Base-by-base conservation (phyloP, 495 filamentous ascomycete genomes). In the Parmelia sp. region DNA sequence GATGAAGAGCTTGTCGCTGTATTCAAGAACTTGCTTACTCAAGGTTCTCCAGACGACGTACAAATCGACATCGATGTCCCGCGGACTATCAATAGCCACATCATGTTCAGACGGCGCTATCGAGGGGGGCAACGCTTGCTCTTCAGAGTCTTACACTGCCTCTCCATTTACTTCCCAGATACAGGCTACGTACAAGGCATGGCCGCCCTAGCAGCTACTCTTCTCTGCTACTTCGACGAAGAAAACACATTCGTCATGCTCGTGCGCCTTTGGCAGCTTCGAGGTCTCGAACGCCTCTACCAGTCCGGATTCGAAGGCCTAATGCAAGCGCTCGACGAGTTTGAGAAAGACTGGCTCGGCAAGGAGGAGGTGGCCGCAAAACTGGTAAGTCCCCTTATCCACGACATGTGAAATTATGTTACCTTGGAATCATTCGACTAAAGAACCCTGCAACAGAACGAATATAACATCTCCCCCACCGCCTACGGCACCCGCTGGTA, bases 21-120 rank as follows among this genome's bases (percentile, higher is more conserved):
- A 21, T 90, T 87, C 74, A 80, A 89, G 68, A 82, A 86, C 61
- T 83, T 90, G 36, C 84, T 91, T 62, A 79, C 87, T 12, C 74
- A 86, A 53, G 83, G 84, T 42, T 96, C 88, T 9, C 86, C 91
- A 0, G 94, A 99, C 71, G 94, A 99, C 71, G 88, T 93, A 11
- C 94, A 99, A 72, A 99, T 99, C 67, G 94, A 99, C 74, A 85
- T 96, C 33, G 94, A 99, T 71, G 93, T 99, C 47, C 94, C 94
- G 0, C 85, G 94, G 57, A 99, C 94, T 11, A 96, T 99, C 72
- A 92, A 85, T 71, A 87, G 89, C 66, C 94, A 99, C 74, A 93
- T 99, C 71, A 96, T 99, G 95, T 99, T 99, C 71, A 86, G 94
- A 29, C 83, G 86, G 61, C 82, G 95, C 37, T 99, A 99, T 78